Conservation (phyloP, 208 protist species). For the Leishmania tarentolae region DNA sequence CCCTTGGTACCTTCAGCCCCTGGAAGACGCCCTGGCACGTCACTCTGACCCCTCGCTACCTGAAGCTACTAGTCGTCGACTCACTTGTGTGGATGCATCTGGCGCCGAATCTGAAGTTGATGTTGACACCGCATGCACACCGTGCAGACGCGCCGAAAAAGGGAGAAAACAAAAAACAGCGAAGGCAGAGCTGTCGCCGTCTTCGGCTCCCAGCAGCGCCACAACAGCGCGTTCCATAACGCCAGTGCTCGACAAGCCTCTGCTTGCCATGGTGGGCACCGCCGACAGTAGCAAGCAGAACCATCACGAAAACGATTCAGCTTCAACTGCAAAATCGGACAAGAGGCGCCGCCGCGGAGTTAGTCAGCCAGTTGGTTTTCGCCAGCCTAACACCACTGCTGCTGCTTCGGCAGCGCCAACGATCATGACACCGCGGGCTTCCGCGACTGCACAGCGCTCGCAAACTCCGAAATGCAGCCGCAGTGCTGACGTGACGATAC, state of each 20-base stretch:
- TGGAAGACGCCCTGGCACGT: slow-evolving; percentile 17
- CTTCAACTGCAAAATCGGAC: neutral
- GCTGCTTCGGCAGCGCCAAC: neutral
- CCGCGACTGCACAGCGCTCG: neutral
- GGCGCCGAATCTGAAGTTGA: neutral
- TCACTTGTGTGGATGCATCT: neutral
- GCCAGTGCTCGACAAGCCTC: neutral
- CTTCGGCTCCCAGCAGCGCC: slow-evolving; percentile 1
- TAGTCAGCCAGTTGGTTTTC: slow-evolving; percentile 1
- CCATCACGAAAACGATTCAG: neutral
- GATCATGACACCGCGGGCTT: neutral
- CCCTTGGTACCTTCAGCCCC: slow-evolving; percentile 14
- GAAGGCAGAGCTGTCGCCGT: neutral
- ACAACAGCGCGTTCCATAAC: neutral
- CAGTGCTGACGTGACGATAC: neutral
- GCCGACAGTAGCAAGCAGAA: neutral
- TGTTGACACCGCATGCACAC: neutral
- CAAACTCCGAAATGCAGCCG: neutral
- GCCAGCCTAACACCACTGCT: neutral
- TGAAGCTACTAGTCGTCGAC: neutral
- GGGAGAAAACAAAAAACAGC: neutral
- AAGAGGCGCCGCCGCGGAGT: slow-evolving; percentile 3
- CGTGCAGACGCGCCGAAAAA: neutral
- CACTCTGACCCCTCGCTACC: slow-evolving; percentile 4
- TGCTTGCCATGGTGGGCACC: neutral